Conservation (phyloP, 2,329 filamentous ascomycete genomes). For the Talaromyces pinophilus region DNA sequence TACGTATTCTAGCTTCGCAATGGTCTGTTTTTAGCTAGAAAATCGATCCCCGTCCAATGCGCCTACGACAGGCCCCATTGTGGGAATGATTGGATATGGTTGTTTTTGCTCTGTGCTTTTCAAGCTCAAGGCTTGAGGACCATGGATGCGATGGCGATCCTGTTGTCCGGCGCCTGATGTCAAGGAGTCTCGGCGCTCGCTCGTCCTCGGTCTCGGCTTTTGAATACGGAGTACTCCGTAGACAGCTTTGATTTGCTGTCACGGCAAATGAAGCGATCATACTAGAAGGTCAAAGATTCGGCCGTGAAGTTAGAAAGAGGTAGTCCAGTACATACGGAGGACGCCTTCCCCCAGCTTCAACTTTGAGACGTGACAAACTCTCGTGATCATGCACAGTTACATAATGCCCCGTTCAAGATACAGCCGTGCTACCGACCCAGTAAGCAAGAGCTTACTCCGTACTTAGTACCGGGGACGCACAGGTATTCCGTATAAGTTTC, state of each 20-base stretch:
- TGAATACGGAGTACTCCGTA: not conserved
- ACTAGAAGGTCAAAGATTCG: not conserved
- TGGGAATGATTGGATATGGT: conserved; percentile 4
- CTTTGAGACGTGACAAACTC: not conserved
- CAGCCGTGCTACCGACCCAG: not conserved
- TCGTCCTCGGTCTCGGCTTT: conserved; percentile 1
- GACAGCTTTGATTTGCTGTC: not conserved
- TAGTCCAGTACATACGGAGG: not conserved
- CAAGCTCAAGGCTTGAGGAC: conserved; percentile 4
- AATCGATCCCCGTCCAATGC: not conserved
- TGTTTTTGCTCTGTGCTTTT: not conserved
- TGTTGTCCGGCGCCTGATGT: not conserved
- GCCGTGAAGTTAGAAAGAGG: not conserved
- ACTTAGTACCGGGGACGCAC: not conserved
- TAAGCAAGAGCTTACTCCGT: not conserved
- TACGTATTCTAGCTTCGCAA: not conserved
- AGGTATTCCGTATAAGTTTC: not conserved
- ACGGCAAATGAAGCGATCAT: not conserved
- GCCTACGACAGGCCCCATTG: not conserved
- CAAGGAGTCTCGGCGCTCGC: not conserved
- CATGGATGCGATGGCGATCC: conserved; percentile 13
- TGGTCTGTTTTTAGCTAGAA: conserved; percentile 6
- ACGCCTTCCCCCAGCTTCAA: not conserved
- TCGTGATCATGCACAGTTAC: not conserved
- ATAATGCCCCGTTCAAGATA: not conserved